These are phyloP conservation scores for Geotrichum europaeum DNA, from an alignment of 1,139 yeast species.

Conservation along the genomic window DNA sequence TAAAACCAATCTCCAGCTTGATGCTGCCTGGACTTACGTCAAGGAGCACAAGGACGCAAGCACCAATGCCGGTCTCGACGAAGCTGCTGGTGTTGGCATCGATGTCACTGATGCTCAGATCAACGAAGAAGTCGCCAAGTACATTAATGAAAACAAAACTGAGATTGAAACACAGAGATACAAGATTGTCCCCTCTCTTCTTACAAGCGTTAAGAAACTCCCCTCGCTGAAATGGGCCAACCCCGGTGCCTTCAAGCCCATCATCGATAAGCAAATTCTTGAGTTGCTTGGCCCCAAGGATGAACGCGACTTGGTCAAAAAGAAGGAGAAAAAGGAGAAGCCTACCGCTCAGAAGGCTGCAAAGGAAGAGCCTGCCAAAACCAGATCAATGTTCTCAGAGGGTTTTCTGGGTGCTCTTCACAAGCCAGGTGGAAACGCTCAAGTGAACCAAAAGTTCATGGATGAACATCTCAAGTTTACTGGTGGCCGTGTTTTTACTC, in stretches of 20 bases:
- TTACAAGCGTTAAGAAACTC: slow-evolving; percentile 69
- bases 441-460: slow-evolving; percentile 78
- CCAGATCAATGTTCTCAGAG: slow-evolving; percentile 82
- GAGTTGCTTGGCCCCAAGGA: slow-evolving; percentile 86
- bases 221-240: slow-evolving; percentile 87
- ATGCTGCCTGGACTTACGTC: slow-evolving; percentile 70
- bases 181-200: slow-evolving; percentile 62
- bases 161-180: slow-evolving; percentile 69
- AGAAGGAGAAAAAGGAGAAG: slow-evolving; percentile 47
- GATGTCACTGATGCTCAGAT: slow-evolving; percentile 64
- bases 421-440: slow-evolving; percentile 92
- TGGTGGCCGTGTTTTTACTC: slow-evolving; percentile 76
- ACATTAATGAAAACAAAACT: slow-evolving; percentile 51
- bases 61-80: slow-evolving; percentile 48
- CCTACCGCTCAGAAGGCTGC: slow-evolving; percentile 20
- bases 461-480: slow-evolving; percentile 71
- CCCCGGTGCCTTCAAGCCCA: slow-evolving; percentile 78
- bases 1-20: slow-evolving; percentile 63
- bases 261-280: slow-evolving; percentile 69
- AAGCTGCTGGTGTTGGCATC: slow-evolving; percentile 69
- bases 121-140: slow-evolving; percentile 49
- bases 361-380: slow-evolving; percentile 44
- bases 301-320: slow-evolving; percentile 81
- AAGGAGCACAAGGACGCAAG: slow-evolving; percentile 18
- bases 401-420: slow-evolving; percentile 95